Percentiles rank a stretch among this genome's conserved stretches.
Conservation (phyloP, 192 early-diverging fungal genomes). For the Coemansia sp. region DNA sequence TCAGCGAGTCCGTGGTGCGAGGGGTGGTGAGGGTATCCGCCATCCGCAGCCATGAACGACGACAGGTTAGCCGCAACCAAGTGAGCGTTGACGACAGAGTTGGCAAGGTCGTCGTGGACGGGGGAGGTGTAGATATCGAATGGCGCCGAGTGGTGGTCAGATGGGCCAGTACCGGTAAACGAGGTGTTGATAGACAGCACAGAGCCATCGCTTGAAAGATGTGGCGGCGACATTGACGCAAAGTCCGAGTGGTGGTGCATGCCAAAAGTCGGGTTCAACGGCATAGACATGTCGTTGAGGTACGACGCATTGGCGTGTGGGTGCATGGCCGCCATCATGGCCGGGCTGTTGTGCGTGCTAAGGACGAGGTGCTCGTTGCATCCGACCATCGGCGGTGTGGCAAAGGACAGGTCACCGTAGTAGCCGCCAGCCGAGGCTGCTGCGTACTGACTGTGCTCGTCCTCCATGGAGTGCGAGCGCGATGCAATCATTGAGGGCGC, state of each 20-base stretch:
- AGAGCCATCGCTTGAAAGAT: background rate
- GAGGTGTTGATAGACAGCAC: constrained; percentile 19
- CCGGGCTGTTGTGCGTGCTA: constrained; percentile 3
- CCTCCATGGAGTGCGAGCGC: constrained; percentile 14
- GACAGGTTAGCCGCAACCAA: constrained; percentile 40
- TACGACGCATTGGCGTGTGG: constrained; percentile 21
- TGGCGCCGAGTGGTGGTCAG: constrained; percentile 4
- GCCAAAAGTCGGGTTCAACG: constrained; percentile 26
- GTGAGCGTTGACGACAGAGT: constrained; percentile 26
- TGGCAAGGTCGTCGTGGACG: constrained; percentile 30
- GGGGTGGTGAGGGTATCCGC: background rate
- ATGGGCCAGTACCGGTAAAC: constrained; percentile 5
- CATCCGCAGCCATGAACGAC: constrained; percentile 23
- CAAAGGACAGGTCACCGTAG: constrained; percentile 26
- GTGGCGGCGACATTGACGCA: constrained; percentile 11
- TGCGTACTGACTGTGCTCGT: constrained; percentile 4
- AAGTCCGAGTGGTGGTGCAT: constrained; percentile 10
- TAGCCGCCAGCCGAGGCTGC: constrained; percentile 6
- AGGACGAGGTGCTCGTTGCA: background rate
- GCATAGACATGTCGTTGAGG: constrained; percentile 36
- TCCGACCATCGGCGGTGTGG: background rate
- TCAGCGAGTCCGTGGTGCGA: constrained; percentile 3
- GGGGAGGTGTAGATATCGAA: constrained; percentile 42
- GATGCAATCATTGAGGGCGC: constrained; percentile 6
- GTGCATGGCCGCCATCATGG: constrained; percentile 9